Percentiles rank a stretch among this genome's conserved stretches.
Evolutionary conservation across 2,329 filamentous ascomycete genomes (phyloP).

Genomic region (Fusarium torulosum): DNA sequence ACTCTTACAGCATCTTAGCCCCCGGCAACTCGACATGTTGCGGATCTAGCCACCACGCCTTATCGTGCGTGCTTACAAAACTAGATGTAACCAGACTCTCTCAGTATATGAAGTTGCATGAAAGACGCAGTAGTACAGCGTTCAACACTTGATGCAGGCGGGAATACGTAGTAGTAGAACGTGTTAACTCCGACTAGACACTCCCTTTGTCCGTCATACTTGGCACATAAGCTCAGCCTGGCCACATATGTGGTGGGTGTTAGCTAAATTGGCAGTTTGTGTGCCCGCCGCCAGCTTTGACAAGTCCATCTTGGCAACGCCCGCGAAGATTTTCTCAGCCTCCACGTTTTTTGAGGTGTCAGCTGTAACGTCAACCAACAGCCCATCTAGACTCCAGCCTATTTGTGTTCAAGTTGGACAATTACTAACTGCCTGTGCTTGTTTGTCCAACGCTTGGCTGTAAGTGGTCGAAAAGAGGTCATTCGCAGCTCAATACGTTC

Average conservation of each 20-base stretch:
- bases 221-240: background rate
- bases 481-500: background rate
- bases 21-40: constrained; percentile 17
- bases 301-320: constrained; percentile 4
- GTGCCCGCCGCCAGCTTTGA: background rate
- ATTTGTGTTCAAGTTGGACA: background rate
- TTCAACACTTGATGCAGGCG: background rate
- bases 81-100: background rate
- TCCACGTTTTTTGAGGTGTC: background rate
- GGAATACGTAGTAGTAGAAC: background rate
- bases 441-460: constrained; percentile 16
- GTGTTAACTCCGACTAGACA: background rate
- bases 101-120: background rate
- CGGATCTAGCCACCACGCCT: constrained; percentile 37
- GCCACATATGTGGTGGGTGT: background rate
- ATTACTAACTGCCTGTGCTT: constrained; percentile 1
- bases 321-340: constrained; percentile 2
- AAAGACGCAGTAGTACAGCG: background rate
- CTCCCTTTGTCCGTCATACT: background rate
- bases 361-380: constrained; percentile 1
- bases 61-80: background rate
- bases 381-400: background rate
- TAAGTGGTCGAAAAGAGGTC: background rate
- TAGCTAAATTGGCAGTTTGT: background rate
- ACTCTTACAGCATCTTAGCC: constrained; percentile 5